Percentiles rank a stretch among this genome's conserved stretches.
Evolutionary conservation across 2,329 filamentous ascomycete genomes (phyloP).

Genomic region (Nemania abortiva): DNA sequence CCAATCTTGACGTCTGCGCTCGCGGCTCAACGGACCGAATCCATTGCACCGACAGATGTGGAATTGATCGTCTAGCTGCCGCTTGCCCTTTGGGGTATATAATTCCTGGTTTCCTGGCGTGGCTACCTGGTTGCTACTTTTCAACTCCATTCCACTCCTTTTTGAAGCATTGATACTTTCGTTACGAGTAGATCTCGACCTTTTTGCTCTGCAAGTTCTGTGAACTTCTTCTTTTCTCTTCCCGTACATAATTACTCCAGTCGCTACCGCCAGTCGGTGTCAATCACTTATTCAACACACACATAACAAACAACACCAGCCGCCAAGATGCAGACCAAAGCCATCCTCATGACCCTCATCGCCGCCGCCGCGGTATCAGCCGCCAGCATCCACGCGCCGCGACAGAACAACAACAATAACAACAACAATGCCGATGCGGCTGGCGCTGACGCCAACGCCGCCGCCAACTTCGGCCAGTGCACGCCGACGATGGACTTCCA

Average conservation of each 20-base stretch:
- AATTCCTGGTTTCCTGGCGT: background rate
- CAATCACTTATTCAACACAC: slow-evolving; percentile 4
- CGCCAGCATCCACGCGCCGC: slow-evolving; percentile 26
- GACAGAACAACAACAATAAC: slow-evolving; percentile 33
- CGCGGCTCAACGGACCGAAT: slow-evolving; percentile 21
- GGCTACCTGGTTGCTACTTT: background rate
- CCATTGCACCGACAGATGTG: background rate
- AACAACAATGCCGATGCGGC: slow-evolving; percentile 37
- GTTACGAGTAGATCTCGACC: slow-evolving; percentile 42
- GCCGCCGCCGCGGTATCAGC: slow-evolving; percentile 36
- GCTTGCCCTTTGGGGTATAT: slow-evolving; percentile 10
- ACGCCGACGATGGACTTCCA: slow-evolving; percentile 68
- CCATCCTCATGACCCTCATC: slow-evolving; percentile 41
- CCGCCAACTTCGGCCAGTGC: slow-evolving; percentile 63
- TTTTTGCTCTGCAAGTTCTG: slow-evolving; percentile 35
- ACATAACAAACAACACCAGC: background rate
- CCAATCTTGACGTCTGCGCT: slow-evolving; percentile 5
- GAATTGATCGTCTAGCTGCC: slow-evolving; percentile 1
- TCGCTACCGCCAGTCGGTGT: slow-evolving; percentile 18
- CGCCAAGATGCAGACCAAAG: slow-evolving; percentile 43
- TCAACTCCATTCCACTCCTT: background rate
- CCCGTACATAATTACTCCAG: slow-evolving; percentile 29
- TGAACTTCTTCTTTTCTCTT: slow-evolving; percentile 41
- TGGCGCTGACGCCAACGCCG: slow-evolving; percentile 43
- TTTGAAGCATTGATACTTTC: slow-evolving; percentile 23